These are phyloP conservation scores for Mrakiaceae sp. DNA, from an alignment of 1,284 basidiomycete species.

Conservation along the genomic window DNA sequence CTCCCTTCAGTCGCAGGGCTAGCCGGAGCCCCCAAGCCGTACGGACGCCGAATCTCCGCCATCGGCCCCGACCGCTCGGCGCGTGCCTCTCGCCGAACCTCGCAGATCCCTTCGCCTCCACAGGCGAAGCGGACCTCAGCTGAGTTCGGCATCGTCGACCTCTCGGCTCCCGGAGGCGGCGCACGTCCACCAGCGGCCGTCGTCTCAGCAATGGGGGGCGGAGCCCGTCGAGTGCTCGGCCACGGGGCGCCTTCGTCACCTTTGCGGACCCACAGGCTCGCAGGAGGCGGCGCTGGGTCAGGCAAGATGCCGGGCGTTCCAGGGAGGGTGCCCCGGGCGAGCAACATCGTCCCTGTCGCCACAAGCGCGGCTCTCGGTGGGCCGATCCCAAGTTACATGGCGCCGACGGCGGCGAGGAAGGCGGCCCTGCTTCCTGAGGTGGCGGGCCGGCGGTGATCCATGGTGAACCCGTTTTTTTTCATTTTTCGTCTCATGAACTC, in stretches of 20 bases:
- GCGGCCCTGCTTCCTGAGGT: conserved; percentile 2
- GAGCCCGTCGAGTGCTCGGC: conserved; percentile 4
- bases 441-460: neutral
- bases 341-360: neutral
- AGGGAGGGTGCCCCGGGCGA: neutral
- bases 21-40: too few species aligned
- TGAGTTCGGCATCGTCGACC: too few species aligned
- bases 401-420: conserved; percentile 6
- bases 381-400: neutral
- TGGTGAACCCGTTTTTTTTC: neutral
- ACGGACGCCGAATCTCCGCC: too few species aligned
- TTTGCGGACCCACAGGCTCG: neutral
- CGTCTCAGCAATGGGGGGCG: neutral
- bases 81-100: too few species aligned
- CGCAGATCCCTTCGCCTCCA: too few species aligned
- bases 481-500: neutral
- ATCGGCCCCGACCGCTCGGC: too few species aligned
- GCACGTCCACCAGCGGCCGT: neutral
- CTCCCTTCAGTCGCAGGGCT: too few species aligned
- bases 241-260: too few species aligned
- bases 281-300: neutral
- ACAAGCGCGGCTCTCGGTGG: conserved; percentile 3
- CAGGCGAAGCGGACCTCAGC: too few species aligned
- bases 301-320: neutral
- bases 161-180: neutral